phyloP scores from a whole-genome alignment of 2,329 filamentous ascomycete genomes.

The Simplicillium aogashimaense region DNA sequence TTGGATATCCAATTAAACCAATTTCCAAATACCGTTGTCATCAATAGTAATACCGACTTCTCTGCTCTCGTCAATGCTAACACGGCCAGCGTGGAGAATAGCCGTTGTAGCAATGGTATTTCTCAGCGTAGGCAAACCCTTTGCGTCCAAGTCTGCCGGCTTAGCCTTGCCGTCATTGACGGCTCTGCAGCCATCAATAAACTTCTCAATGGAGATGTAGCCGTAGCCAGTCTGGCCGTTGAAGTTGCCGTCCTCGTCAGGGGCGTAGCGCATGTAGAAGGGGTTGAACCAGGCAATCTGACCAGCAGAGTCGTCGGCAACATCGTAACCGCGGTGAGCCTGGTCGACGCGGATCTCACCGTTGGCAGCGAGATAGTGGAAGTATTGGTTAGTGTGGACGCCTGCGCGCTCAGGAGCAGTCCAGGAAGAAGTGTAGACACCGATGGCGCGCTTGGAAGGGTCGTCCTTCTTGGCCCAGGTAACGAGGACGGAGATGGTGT shows the following conservation, averaged over 20 bases:
- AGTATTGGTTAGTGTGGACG: conserved; percentile 95
- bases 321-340: conserved; percentile 88
- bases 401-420: conserved; percentile 86
- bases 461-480: conserved; percentile 73
- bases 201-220: conserved; percentile 93
- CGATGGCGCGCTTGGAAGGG: conserved; percentile 64
- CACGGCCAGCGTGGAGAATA: conserved; percentile 77
- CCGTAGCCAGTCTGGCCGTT: conserved; percentile 85
- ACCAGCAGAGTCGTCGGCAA: conserved; percentile 67
- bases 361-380: conserved; percentile 79
- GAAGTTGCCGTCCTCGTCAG: conserved; percentile 92
- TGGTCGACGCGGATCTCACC: conserved; percentile 88
- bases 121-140: conserved; percentile 72
- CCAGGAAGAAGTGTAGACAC: conserved; percentile 90
- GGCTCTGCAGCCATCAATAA: conserved; percentile 74
- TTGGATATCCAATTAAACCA: conserved; percentile 30
- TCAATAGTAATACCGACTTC: conserved; percentile 64
- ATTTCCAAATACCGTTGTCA: conserved; percentile 52
- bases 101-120: conserved; percentile 91
- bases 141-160: conserved; percentile 66
- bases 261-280: conserved; percentile 91
- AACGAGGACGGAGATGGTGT: conserved; percentile 84
- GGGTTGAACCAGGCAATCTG: conserved; percentile 83
- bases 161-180: conserved; percentile 66
- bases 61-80: conserved; percentile 74